Evolutionary conservation across 2,329 filamentous ascomycete species (phyloP).

Genomic region (Aureobasidium zeae): DNA sequence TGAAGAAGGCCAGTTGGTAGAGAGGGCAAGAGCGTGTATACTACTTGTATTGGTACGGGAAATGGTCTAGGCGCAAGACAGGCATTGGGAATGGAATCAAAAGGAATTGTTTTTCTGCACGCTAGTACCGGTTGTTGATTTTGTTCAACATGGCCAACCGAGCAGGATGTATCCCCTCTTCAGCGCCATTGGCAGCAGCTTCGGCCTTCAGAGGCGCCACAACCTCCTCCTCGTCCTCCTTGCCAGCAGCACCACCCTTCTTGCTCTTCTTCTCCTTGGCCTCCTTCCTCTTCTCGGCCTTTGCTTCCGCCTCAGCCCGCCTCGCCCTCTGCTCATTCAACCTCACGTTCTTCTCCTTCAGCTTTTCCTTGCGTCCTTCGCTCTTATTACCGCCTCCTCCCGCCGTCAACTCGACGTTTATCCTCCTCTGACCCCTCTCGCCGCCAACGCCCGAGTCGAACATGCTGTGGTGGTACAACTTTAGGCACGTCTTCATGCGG

Average conservation of each 20-base stretch:
- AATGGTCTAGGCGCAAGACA: too few species aligned
- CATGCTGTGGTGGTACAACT: slow-evolving; percentile 77
- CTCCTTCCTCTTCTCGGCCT: slow-evolving; percentile 36
- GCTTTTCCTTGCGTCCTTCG: slow-evolving; percentile 61
- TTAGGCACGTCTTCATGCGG: slow-evolving; percentile 85
- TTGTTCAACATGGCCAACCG: slow-evolving; percentile 23
- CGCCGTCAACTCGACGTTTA: slow-evolving; percentile 90
- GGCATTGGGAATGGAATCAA: slow-evolving; percentile 3
- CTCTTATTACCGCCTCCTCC: slow-evolving; percentile 70
- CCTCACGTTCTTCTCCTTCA: slow-evolving; percentile 77
- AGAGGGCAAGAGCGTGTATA: not conserved
- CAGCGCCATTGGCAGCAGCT: slow-evolving; percentile 14
- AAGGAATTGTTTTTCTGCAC: not conserved
- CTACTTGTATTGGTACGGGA: not conserved
- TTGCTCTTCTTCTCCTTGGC: slow-evolving; percentile 31
- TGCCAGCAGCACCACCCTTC: slow-evolving; percentile 21
- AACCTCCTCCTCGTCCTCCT: slow-evolving; percentile 23
- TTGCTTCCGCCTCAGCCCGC: slow-evolving; percentile 40
- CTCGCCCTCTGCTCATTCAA: slow-evolving; percentile 59
- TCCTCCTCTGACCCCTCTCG: slow-evolving; percentile 55
- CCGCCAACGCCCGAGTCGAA: slow-evolving; percentile 46
- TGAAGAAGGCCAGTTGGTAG: slow-evolving; percentile 93
- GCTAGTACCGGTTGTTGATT: slow-evolving; percentile 3
- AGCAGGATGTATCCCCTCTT: slow-evolving; percentile 28
- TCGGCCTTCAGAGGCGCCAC: slow-evolving; percentile 11